phyloP scores from a whole-genome alignment of 2,329 filamentous ascomycete genomes.

The Botryosphaeria dothidea region DNA sequence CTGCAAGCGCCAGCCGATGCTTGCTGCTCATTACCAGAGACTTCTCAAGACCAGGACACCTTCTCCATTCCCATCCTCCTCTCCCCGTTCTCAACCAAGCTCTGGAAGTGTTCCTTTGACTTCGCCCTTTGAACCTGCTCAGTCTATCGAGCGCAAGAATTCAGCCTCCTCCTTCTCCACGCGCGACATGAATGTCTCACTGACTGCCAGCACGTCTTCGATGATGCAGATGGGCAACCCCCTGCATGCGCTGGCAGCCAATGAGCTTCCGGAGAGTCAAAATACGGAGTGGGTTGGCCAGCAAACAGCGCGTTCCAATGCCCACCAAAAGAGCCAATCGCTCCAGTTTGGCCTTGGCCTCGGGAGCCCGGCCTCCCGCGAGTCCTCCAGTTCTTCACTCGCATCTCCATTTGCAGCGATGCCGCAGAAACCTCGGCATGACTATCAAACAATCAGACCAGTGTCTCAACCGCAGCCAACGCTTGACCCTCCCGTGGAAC shows the following conservation, averaged over 20 bases:
- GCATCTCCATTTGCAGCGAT: conserved; percentile 44
- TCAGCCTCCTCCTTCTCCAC: conserved; percentile 41
- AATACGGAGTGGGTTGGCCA: conserved; percentile 43
- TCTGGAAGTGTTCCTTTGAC: neutral
- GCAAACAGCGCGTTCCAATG: conserved; percentile 44
- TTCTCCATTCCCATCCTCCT: conserved; percentile 54
- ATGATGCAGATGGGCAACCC: conserved; percentile 54
- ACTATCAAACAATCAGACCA: conserved; percentile 14
- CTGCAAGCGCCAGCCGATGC: conserved; percentile 62
- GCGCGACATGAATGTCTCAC: conserved; percentile 52
- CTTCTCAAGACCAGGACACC: conserved; percentile 62
- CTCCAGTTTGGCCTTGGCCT: conserved; percentile 49
- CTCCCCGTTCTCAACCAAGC: conserved; percentile 26
- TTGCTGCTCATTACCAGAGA: conserved; percentile 65
- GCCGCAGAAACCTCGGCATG: neutral
- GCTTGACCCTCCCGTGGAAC: conserved; percentile 55
- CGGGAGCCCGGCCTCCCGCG: conserved; percentile 25
- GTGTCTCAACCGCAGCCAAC: conserved; percentile 21
- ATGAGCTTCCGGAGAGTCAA: conserved; percentile 35
- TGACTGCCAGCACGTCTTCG: conserved; percentile 52
- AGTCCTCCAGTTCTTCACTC: conserved; percentile 27
- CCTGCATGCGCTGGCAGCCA: conserved; percentile 46
- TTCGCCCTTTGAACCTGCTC: conserved; percentile 6
- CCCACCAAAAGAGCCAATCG: conserved; percentile 54
- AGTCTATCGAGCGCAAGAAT: conserved; percentile 1